Percentiles rank a stretch among this genome's conserved stretches.
Conservation (phyloP, 2,329 filamentous ascomycete species). For the Delphinella strobiligena region DNA sequence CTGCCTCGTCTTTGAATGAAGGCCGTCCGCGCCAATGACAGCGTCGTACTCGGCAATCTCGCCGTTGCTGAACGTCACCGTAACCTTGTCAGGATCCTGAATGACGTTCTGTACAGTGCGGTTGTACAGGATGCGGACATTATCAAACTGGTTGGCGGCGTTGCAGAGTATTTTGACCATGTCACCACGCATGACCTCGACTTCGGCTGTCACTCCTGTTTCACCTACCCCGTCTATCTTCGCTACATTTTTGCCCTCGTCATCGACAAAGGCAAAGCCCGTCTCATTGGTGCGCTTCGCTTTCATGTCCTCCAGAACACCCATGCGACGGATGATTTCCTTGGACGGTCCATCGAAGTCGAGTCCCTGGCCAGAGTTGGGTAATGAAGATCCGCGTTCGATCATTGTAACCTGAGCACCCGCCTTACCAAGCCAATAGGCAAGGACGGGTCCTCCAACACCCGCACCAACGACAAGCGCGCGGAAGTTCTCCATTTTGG, state of each 20-base stretch:
- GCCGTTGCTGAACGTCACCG: background rate
- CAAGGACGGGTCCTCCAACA: conserved; percentile 14
- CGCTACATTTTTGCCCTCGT: conserved; percentile 12
- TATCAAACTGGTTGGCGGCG: conserved; percentile 12
- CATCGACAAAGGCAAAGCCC: conserved; percentile 17
- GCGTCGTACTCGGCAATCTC: conserved; percentile 11
- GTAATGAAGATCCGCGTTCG: conserved; percentile 11
- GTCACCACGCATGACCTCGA: conserved; percentile 40
- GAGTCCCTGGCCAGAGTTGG: conserved; percentile 16
- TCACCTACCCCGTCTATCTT: background rate
- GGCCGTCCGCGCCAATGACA: conserved; percentile 20
- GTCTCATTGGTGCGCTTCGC: conserved; percentile 15
- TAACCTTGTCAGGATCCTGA: conserved; percentile 6
- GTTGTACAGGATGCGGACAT: conserved; percentile 14
- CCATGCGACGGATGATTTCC: conserved; percentile 16
- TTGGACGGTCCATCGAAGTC: conserved; percentile 17
- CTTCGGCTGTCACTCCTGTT: background rate
- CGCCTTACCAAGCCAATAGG: conserved; percentile 15
- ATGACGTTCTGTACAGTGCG: conserved; percentile 11
- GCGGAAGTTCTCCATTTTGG: no score
- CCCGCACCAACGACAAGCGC: conserved; percentile 16
- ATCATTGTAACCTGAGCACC: conserved; percentile 14
- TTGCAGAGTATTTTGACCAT: conserved; percentile 33
- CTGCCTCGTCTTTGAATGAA: conserved; percentile 14
- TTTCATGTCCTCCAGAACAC: conserved; percentile 15